Evolutionary conservation across 495 filamentous ascomycete species (phyloP).

Genomic region (Schizothecium vesticola): DNA sequence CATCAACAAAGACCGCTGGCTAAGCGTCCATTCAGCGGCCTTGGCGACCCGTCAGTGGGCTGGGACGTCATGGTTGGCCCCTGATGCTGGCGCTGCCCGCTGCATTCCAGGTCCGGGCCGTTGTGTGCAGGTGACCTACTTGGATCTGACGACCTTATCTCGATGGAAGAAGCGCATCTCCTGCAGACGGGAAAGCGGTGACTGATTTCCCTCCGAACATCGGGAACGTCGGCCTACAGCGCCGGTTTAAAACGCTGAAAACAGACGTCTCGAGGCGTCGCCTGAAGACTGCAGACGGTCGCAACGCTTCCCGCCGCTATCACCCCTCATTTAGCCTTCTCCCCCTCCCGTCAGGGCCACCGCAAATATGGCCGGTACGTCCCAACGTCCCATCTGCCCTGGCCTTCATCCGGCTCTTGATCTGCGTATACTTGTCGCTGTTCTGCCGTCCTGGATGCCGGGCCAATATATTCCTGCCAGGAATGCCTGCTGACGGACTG

Average conservation of each 20-base stretch:
- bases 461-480: neutral
- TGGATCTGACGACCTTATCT: neutral
- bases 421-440: neutral
- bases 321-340: neutral
- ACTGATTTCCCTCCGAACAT: neutral
- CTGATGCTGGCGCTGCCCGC: neutral
- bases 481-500: neutral
- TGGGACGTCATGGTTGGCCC: slow-evolving; percentile 12
- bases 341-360: neutral
- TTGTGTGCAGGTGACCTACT: neutral
- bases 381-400: neutral
- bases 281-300: neutral
- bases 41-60: slow-evolving; percentile 15
- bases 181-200: neutral
- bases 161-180: neutral
- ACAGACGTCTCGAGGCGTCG: neutral
- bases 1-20: neutral
- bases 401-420: neutral
- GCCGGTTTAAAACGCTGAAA: neutral
- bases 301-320: neutral
- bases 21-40: slow-evolving; percentile 14
- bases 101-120: neutral
- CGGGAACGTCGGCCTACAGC: neutral
- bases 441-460: neutral
- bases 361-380: slow-evolving; percentile 7